Evolutionary conservation across 208 protist species (phyloP).

Genomic region (Entamoeba invadens): DNA sequence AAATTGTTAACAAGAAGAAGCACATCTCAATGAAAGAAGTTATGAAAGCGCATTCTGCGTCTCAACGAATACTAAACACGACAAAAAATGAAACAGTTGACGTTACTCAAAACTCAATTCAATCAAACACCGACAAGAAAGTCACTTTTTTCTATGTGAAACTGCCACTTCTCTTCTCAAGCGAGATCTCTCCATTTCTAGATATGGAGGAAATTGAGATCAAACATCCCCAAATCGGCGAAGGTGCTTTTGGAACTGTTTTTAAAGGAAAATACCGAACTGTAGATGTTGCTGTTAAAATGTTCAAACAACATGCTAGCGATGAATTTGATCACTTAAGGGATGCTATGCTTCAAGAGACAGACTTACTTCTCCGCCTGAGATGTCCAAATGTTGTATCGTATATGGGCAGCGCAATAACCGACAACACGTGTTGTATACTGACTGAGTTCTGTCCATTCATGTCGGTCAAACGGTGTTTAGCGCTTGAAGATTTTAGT

Average conservation of each 20-base stretch:
- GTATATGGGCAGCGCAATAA: conserved; percentile 40
- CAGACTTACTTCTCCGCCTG: conserved; percentile 21
- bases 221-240: conserved; percentile 5
- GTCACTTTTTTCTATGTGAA: background rate
- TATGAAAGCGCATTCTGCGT: too few species aligned
- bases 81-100: too few species aligned
- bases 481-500: background rate
- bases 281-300: conserved; percentile 30
- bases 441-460: conserved; percentile 38
- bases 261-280: conserved; percentile 13
- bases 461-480: conserved; percentile 6
- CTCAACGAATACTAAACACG: too few species aligned
- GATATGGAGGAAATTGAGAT: background rate
- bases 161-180: background rate
- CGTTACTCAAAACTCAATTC: too few species aligned
- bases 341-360: conserved; percentile 14
- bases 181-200: background rate
- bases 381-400: conserved; percentile 42
- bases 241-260: conserved; percentile 17
- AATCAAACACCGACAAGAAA: too few species aligned
- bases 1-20: too few species aligned
- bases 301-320: conserved; percentile 1
- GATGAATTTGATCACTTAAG: too few species aligned
- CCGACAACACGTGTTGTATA: conserved; percentile 31
- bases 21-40: too few species aligned